Conservation (phyloP, 805 yeast species). For the Millerago galiae region DNA sequence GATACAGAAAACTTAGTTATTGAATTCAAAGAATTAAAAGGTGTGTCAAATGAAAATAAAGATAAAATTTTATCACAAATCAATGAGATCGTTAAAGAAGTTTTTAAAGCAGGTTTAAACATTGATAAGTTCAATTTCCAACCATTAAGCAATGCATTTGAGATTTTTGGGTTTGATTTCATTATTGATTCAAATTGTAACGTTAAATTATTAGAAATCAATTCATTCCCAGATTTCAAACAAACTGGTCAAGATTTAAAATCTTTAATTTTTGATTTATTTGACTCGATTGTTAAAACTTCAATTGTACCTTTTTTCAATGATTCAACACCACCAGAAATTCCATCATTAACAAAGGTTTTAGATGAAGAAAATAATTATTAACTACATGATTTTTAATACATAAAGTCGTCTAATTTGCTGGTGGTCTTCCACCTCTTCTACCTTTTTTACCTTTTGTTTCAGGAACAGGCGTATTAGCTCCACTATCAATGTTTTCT, state of each 20-base stretch:
- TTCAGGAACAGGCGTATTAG: constrained; percentile 9
- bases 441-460: constrained; percentile 16
- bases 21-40: constrained; percentile 53
- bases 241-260: constrained; percentile 85
- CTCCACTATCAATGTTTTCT: constrained; percentile 11
- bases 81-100: constrained; percentile 54
- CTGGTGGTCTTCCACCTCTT: constrained; percentile 10
- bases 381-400: constrained; percentile 8
- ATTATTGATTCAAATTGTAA: constrained; percentile 51
- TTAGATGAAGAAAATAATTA: constrained; percentile 29
- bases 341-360: constrained; percentile 32
- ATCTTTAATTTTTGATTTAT: constrained; percentile 55
- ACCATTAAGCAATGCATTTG: constrained; percentile 76
- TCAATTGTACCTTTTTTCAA: constrained; percentile 45
- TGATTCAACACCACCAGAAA: background rate
- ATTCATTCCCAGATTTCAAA: constrained; percentile 93
- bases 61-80: constrained; percentile 46
- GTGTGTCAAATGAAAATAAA: constrained; percentile 32
- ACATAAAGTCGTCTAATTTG: background rate
- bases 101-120: constrained; percentile 73
- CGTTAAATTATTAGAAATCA: constrained; percentile 73
- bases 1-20: constrained; percentile 45
- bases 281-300: constrained; percentile 45
- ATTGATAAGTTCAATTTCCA: constrained; percentile 83
- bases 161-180: constrained; percentile 86